These are phyloP conservation scores for Aspergillus udagawae DNA, from an alignment of 2,329 filamentous ascomycete species.

Conservation along the genomic window DNA sequence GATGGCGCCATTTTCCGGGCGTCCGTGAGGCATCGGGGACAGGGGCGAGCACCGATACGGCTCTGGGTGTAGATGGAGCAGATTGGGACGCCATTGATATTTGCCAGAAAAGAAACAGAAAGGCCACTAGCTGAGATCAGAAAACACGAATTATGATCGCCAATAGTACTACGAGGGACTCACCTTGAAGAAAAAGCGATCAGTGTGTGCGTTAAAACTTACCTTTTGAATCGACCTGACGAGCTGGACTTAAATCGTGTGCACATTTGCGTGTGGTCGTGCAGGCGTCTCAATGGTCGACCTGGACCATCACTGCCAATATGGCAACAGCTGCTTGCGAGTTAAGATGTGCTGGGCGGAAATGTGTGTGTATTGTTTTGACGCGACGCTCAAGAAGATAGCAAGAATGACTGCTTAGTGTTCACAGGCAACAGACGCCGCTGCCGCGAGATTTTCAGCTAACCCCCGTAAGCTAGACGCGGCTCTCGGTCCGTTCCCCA, in stretches of 20 bases:
- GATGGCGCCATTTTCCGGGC: conserved; percentile 85
- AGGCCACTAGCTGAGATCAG: background rate
- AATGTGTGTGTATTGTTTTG: conserved; percentile 16
- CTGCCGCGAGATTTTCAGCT: conserved; percentile 18
- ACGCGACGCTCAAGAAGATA: conserved; percentile 7
- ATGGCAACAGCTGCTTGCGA: background rate
- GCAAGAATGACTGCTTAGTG: conserved; percentile 8
- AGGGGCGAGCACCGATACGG: conserved; percentile 24
- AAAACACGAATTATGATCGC: background rate
- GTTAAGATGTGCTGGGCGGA: background rate
- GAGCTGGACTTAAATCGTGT: background rate
- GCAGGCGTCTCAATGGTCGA: background rate
- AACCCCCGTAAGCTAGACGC: conserved; percentile 1
- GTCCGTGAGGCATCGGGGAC: conserved; percentile 33
- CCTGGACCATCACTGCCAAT: conserved; percentile 6
- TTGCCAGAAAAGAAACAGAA: conserved; percentile 3
- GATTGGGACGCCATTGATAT: conserved; percentile 32
- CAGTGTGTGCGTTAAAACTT: conserved; percentile 1
- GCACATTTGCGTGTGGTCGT: conserved; percentile 6
- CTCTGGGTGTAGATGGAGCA: conserved; percentile 42
- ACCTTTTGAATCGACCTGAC: conserved; percentile 5
- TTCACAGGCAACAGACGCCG: conserved; percentile 13
- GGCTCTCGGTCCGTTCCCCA: conserved; percentile 11
- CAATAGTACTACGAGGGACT: background rate
- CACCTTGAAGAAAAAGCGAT: conserved; percentile 4